phyloP scores from a whole-genome alignment of 2,329 filamentous ascomycete genomes.

The Tolypocladium guangdongense region DNA sequence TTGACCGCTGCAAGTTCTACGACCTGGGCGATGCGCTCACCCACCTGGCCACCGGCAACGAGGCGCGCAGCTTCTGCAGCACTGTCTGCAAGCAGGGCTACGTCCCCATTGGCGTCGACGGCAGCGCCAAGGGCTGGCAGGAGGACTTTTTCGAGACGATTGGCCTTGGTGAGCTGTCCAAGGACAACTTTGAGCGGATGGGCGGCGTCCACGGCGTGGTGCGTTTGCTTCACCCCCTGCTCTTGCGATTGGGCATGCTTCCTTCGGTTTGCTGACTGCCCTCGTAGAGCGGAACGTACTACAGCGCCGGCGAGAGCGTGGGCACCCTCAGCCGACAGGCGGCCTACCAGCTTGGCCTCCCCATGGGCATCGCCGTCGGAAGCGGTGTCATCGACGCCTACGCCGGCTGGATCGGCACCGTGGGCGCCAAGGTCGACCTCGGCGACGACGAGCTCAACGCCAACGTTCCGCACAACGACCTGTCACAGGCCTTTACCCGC shows the following conservation, averaged over 20 bases:
- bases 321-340: slow-evolving; percentile 78
- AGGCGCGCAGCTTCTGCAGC: slow-evolving; percentile 89
- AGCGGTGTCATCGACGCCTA: slow-evolving; percentile 98
- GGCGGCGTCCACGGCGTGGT: slow-evolving; percentile 93
- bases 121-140: slow-evolving; percentile 96
- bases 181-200: slow-evolving; percentile 86
- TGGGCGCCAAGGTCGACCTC: slow-evolving; percentile 88
- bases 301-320: slow-evolving; percentile 85
- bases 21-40: slow-evolving; percentile 89
- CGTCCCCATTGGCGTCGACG: slow-evolving; percentile 92
- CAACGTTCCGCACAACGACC: slow-evolving; percentile 64
- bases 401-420: slow-evolving; percentile 95
- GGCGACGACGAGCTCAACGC: slow-evolving; percentile 54
- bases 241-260: background rate
- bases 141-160: slow-evolving; percentile 84
- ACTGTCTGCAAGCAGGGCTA: slow-evolving; percentile 96
- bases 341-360: slow-evolving; percentile 71
- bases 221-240: background rate
- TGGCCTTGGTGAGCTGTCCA: slow-evolving; percentile 70
- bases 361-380: slow-evolving; percentile 79
- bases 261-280: slow-evolving; percentile 4
- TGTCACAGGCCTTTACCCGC: slow-evolving; percentile 85
- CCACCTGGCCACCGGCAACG: slow-evolving; percentile 84
- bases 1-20: slow-evolving; percentile 92
- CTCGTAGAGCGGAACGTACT: slow-evolving; percentile 73